phyloP scores from a whole-genome alignment of 140 eudicot species.

The Bidens hawaiensis region DNA sequence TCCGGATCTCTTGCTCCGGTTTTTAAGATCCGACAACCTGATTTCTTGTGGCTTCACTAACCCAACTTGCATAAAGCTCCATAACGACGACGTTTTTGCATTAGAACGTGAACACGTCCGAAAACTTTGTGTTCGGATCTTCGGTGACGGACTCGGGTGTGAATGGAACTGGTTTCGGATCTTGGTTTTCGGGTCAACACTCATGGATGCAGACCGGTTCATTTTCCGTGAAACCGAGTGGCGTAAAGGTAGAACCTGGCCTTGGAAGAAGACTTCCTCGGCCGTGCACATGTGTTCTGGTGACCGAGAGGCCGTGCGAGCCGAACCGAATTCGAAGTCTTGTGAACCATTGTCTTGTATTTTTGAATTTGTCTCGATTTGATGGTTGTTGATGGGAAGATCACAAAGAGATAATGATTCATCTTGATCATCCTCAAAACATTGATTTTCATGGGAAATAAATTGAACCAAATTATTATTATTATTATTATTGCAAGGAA shows the following conservation, averaged over 20 bases:
- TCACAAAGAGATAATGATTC: constrained; percentile 64
- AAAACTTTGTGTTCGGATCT: constrained; percentile 35
- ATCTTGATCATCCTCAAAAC: constrained; percentile 20
- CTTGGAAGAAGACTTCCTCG: constrained; percentile 77
- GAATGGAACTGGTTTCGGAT: constrained; percentile 67
- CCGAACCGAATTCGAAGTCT: constrained; percentile 56
- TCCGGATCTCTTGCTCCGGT: constrained; percentile 41
- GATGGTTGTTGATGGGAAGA: constrained; percentile 43
- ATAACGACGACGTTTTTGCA: constrained; percentile 49
- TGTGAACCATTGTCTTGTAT: constrained; percentile 4
- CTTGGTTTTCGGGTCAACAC: constrained; percentile 23
- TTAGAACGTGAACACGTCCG: constrained; percentile 11
- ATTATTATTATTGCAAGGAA: constrained; percentile 18
- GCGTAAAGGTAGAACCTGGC: constrained; percentile 76
- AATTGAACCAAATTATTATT: constrained; percentile 27
- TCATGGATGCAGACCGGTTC: constrained; percentile 61
- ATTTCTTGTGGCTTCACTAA: constrained; percentile 75
- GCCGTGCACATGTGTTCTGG: constrained; percentile 77
- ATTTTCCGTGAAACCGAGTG: constrained; percentile 47
- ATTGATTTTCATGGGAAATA: constrained; percentile 27
- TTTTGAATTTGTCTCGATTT: constrained; percentile 15
- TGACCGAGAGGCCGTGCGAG: constrained; percentile 10
- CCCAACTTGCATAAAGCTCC: constrained; percentile 66
- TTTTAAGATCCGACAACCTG: constrained; percentile 52
- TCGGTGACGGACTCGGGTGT: constrained; percentile 89